Evolutionary conservation across 441 rosid genomes (phyloP), one percentile per base, ranked within the genome.

Genomic region (Adansonia madagascariensis): DNA sequence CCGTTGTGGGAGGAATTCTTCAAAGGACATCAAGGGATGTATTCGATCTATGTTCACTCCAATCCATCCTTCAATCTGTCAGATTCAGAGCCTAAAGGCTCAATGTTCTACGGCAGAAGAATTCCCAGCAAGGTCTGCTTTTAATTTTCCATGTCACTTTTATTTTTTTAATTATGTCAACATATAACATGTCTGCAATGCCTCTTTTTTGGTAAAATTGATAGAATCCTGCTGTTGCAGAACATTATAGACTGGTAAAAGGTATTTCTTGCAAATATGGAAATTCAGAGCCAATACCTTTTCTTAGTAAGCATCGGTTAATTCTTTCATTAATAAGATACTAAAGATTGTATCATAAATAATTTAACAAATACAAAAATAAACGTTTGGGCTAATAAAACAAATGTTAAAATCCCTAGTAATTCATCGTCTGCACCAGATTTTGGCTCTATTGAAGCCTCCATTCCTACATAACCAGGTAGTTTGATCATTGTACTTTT

Each of bases 1-100:
- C 96, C 93, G 6, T 55, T 95, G 73, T 93, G 99, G 99, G 97
- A 93, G 73, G 79, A 82, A 68, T 93, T 95, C 81, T 93, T 95
- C 84, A 75, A 85, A 46, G 97, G 98, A 0, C 84, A 92, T 55
- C 80, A 88, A 75, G 91, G 89, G 65, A 62, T 88, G 18, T 95
- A 91, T 79, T 88, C 80, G 6, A 84, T 95, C 7, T 95, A 95
- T 55, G 87, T 93, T 31, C 99, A 93, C 68, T 86, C 98, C 0
- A 77, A 75, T 78, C 99, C 98, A 20, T 78, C 89, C n/a, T 89
- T 82, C 78, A 88, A 90, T 71, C 84, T 79, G 68, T 71, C 95
- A 22, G 82, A 84, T 68, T 71, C 95, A 22, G 82, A 84, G 67
- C 88, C 91, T 2, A 82, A 83, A 64, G 85, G 73, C 62, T 89